Evolutionary conservation across 345 rosid genomes (phyloP).

Genomic region (Euphorbia lathyris): DNA sequence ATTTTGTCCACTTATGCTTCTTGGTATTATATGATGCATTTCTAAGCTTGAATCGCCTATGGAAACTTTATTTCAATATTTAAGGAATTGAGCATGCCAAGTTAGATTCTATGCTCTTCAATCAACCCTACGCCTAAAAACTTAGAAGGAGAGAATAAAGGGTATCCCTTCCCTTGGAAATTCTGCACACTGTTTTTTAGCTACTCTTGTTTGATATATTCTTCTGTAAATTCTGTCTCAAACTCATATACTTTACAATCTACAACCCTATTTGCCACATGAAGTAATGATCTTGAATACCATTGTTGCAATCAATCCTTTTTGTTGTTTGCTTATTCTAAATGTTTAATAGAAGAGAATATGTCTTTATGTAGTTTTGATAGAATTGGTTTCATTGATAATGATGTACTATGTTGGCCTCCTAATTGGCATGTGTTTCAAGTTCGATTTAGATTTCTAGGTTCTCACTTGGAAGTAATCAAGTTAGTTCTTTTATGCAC

Average conservation of each 20-base stretch:
- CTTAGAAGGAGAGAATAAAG: too few relatives aligned
- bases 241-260: too few relatives aligned
- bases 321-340: too few relatives aligned
- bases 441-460: background rate
- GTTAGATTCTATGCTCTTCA: too few relatives aligned
- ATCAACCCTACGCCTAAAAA: too few relatives aligned
- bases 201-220: too few relatives aligned
- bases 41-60: background rate
- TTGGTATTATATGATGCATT: background rate
- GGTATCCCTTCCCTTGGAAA: too few relatives aligned
- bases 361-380: background rate
- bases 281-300: too few relatives aligned
- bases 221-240: too few relatives aligned
- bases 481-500: background rate
- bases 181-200: too few relatives aligned
- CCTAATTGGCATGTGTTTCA: background rate
- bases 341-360: background rate
- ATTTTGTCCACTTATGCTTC: background rate
- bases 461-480: background rate
- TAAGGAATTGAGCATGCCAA: background rate
- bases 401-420: background rate
- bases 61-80: background rate
- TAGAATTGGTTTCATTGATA: background rate
- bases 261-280: background rate
- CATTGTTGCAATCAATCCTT: background rate